These are phyloP conservation scores for Tuctoria greenei DNA, from an alignment of 176 grass and related monocot genomes.

Conservation along the genomic window DNA sequence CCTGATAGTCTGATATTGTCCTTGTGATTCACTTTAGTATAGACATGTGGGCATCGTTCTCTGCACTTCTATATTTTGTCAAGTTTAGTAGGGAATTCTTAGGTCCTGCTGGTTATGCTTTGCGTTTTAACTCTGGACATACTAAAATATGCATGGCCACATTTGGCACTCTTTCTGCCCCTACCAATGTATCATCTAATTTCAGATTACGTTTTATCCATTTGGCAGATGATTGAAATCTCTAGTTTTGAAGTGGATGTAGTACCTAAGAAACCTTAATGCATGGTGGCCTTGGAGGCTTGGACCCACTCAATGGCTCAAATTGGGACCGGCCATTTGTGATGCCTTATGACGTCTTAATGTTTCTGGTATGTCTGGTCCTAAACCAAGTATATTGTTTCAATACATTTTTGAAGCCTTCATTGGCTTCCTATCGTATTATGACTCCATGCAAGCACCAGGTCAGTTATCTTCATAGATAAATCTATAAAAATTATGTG, in stretches of 20 bases:
- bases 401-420: slow-evolving; percentile 14
- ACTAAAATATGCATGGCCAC: not conserved
- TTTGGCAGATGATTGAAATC: slow-evolving; percentile 32
- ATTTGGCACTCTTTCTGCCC: not conserved
- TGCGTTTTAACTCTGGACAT: slow-evolving; percentile 12
- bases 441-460: not conserved
- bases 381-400: slow-evolving; percentile 15
- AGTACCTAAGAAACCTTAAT: slow-evolving; percentile 35
- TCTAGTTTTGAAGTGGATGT: slow-evolving; percentile 31
- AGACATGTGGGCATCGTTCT: slow-evolving; percentile 7
- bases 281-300: slow-evolving; percentile 25
- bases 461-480: not conserved
- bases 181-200: not conserved
- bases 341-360: slow-evolving; percentile 25
- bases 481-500: not conserved
- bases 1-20: slow-evolving; percentile 22
- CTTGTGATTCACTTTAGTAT: slow-evolving; percentile 13
- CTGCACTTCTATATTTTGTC: not conserved
- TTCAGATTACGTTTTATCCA: slow-evolving; percentile 2
- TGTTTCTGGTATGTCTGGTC: slow-evolving; percentile 34
- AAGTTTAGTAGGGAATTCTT: not conserved
- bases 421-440: slow-evolving; percentile 11
- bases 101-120: slow-evolving; percentile 24
- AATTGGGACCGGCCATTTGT: slow-evolving; percentile 27
- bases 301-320: slow-evolving; percentile 22